A percentile compares a stretch with the other conserved stretches of the same genome.
phyloP scores from a whole-genome alignment of 768 basidiomycete genomes.

The Tephrocybe sp. region DNA sequence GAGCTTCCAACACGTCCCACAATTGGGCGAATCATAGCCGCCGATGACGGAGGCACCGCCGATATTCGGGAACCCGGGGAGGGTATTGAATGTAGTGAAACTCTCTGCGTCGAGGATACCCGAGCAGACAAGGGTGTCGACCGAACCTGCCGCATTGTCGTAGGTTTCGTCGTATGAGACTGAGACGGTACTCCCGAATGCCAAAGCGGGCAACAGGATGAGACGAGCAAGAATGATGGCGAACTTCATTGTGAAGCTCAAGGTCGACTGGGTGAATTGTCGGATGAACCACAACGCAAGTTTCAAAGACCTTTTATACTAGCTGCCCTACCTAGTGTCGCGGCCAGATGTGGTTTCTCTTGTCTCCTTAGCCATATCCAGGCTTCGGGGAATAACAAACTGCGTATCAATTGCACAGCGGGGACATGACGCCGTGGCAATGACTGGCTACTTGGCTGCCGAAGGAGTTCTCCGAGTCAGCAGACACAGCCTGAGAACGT shows the following conservation, averaged over 20 bases:
- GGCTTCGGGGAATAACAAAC: no score
- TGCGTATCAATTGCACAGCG: constrained; percentile 5
- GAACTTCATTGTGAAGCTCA: constrained; percentile 33
- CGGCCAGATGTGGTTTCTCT: no score
- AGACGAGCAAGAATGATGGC: constrained; percentile 22
- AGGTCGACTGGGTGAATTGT: neutral
- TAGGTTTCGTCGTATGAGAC: constrained; percentile 40
- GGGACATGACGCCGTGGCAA: neutral
- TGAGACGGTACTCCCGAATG: constrained; percentile 10
- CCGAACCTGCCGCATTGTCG: constrained; percentile 33
- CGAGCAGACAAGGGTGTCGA: constrained; percentile 46
- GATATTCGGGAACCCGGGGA: constrained; percentile 55
- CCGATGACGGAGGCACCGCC: constrained; percentile 45
- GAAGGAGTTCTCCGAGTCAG: neutral
- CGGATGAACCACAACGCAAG: no score
- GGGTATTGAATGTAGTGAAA: constrained; percentile 43
- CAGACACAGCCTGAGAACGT: neutral
- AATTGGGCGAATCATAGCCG: constrained; percentile 45
- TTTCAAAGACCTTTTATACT: no score
- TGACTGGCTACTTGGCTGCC: no score
- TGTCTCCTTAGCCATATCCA: no score
- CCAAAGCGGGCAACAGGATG: constrained; percentile 6
- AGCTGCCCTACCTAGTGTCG: no score
- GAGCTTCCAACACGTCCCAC: constrained; percentile 57
- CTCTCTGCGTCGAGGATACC: constrained; percentile 40